Evolutionary conservation across 2,329 filamentous ascomycete species (phyloP), one percentile per base, ranked within the genome.

Genomic region (Chrysosporium keratinophilum): DNA sequence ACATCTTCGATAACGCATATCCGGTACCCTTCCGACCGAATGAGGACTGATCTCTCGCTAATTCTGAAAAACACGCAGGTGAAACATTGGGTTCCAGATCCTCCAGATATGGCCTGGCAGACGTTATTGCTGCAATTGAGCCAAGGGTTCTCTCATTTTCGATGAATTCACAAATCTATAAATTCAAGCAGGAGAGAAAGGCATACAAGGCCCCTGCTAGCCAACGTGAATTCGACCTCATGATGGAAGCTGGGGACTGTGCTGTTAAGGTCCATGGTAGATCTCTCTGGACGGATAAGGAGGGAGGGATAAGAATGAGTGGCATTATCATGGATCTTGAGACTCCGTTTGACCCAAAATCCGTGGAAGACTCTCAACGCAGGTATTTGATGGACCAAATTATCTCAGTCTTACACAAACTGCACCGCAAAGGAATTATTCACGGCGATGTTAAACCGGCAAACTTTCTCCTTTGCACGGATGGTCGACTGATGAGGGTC

Each of bases 291-390:
- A 46, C 28, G n/a, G 52, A 54, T 54, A 46, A 35, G 15, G 35
- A 52, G 14, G 52, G 52, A 45, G 33, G 23, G 33, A 39, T 54
- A 40, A 10, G 39, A n/a, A 41, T 57, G 46, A 34, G 34, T 23
- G 52, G 55, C 17, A 42, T 51, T 17, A 51, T 57, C 17, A 41
- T 57, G 46, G 34, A 45, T 28, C 42, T 54, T 35, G 55, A 43
- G 46, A 57, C 47, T 19, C 52, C 52, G 28, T 54, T 54, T 51
- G 48, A 57, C 23, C 55, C 52, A 37, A 57, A 57, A 54, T 28
- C 45, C 12, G 47, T 48, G 20, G 41, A 57, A 34, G 34, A 14
- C 19, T 50, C 37, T 40, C 45, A 52, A 49, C 37, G 43, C 49
- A 55, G 39, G 39, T 7, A 17, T 19, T 43, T 49, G 20, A 52